Percentiles rank a stretch among this genome's conserved stretches.
Evolutionary conservation across 257 asterid species (phyloP).

Genomic region (Plantago elongata): DNA sequence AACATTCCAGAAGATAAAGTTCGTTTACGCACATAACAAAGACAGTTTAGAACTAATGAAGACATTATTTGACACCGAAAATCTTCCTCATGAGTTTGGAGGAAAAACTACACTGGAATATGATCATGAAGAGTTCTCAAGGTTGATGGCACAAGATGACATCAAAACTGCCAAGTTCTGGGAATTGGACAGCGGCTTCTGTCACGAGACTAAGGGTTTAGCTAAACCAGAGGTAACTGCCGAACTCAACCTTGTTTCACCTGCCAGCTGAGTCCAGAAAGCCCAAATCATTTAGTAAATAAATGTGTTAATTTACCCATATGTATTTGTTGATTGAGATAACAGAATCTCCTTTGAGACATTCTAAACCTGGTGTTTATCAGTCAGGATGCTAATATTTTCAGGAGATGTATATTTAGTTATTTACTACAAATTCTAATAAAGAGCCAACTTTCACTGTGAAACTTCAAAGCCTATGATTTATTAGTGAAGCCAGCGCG

Average conservation of each 20-base stretch:
- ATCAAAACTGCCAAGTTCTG: constrained; percentile 60
- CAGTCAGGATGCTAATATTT: neutral
- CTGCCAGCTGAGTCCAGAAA: constrained; percentile 29
- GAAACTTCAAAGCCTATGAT: neutral
- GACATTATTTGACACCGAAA: constrained; percentile 55
- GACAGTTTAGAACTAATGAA: constrained; percentile 71
- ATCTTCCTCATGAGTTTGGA: constrained; percentile 84
- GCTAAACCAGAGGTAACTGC: constrained; percentile 14
- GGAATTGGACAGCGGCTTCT: constrained; percentile 34
- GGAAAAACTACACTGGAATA: constrained; percentile 65
- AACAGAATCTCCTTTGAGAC: neutral
- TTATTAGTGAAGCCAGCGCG: too few relatives aligned
- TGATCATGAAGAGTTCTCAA: constrained; percentile 75
- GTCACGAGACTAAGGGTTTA: constrained; percentile 13
- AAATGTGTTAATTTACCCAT: neutral
- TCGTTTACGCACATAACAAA: constrained; percentile 61
- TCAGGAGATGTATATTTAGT: neutral
- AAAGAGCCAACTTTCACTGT: neutral
- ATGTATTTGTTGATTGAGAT: neutral
- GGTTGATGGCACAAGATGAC: constrained; percentile 71
- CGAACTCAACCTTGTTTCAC: constrained; percentile 28
- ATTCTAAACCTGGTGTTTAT: neutral
- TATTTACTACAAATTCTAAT: neutral
- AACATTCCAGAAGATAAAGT: constrained; percentile 51
- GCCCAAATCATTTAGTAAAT: neutral